These are phyloP conservation scores for Lichtheimia ramosa DNA, from an alignment of 371 early-diverging fungal genomes.

Conservation along the genomic window DNA sequence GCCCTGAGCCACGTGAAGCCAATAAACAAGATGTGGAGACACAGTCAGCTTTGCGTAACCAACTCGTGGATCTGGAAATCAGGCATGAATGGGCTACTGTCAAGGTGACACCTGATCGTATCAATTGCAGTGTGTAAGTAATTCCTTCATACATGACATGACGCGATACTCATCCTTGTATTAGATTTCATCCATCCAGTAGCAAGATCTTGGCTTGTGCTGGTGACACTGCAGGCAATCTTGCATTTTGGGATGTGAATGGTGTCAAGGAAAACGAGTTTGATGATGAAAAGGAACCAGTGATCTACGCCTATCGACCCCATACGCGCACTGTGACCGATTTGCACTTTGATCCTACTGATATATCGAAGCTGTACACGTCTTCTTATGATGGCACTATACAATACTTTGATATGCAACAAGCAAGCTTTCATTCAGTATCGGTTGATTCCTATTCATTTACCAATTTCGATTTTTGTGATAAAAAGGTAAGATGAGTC, in stretches of 20 bases:
- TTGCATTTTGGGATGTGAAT: slow-evolving; percentile 71
- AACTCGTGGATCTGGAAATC: slow-evolving; percentile 24
- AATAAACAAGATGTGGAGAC: slow-evolving; percentile 14
- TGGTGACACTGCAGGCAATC: slow-evolving; percentile 61
- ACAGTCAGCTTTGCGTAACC: slow-evolving; percentile 14
- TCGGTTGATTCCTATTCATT: slow-evolving; percentile 34
- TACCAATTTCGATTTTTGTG: slow-evolving; percentile 46
- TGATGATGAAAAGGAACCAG: slow-evolving; percentile 45
- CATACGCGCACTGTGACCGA: slow-evolving; percentile 57
- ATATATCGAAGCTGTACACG: slow-evolving; percentile 53
- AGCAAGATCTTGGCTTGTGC: slow-evolving; percentile 60
- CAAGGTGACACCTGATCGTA: slow-evolving; percentile 60
- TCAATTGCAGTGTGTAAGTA: slow-evolving; percentile 43
- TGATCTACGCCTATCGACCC: slow-evolving; percentile 59
- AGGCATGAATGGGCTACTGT: slow-evolving; percentile 54
- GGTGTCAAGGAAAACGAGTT: slow-evolving; percentile 44
- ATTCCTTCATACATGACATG: not conserved
- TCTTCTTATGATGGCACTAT: slow-evolving; percentile 72
- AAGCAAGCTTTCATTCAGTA: slow-evolving; percentile 50
- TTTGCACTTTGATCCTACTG: slow-evolving; percentile 51
- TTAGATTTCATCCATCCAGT: slow-evolving; percentile 65
- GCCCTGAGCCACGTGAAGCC: slow-evolving; percentile 11
- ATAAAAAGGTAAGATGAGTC: slow-evolving; percentile 30
- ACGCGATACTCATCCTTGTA: not conserved
- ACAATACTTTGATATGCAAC: slow-evolving; percentile 60